phyloP scores from a whole-genome alignment of 306 rosid genomes.

The Coriaria nepalensis region DNA sequence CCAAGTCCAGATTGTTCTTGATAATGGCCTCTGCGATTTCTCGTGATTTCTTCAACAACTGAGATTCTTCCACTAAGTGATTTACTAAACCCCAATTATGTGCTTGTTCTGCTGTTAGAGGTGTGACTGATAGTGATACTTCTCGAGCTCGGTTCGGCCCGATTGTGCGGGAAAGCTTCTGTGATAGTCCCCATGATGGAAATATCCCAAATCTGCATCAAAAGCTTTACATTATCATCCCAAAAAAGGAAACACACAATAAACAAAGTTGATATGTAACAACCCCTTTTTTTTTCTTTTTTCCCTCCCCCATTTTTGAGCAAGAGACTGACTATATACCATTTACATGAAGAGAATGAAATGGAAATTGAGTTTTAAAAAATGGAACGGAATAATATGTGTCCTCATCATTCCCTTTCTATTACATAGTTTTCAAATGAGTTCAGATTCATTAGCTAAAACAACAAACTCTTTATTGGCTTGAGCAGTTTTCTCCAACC shows the following conservation, averaged over 20 bases:
- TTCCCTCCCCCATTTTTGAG: no score
- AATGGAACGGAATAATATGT: no score
- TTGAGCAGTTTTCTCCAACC: no score
- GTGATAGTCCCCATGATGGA: conserved; percentile 96
- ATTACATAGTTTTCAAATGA: no score
- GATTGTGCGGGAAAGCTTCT: conserved; percentile 65
- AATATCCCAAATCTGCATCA: conserved; percentile 78
- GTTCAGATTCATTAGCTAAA: no score
- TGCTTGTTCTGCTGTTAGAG: conserved; percentile 68
- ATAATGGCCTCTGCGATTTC: conserved; percentile 52
- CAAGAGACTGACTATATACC: no score
- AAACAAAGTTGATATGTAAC: no score
- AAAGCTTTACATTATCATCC: not conserved
- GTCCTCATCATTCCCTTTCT: no score
- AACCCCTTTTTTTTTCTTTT: no score
- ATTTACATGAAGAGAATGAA: not conserved
- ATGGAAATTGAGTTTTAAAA: not conserved
- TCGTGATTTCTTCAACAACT: conserved; percentile 58
- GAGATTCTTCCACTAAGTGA: conserved; percentile 64
- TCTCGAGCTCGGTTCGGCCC: conserved; percentile 83
- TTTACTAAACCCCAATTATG: conserved; percentile 73
- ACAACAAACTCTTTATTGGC: no score
- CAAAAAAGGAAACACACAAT: no score
- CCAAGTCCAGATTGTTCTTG: conserved; percentile 65
- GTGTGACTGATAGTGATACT: conserved; percentile 70